A percentile compares a stretch with the other conserved stretches of the same genome.
Evolutionary conservation across 306 rosid genomes (phyloP).

Genomic region (Inga laurina): DNA sequence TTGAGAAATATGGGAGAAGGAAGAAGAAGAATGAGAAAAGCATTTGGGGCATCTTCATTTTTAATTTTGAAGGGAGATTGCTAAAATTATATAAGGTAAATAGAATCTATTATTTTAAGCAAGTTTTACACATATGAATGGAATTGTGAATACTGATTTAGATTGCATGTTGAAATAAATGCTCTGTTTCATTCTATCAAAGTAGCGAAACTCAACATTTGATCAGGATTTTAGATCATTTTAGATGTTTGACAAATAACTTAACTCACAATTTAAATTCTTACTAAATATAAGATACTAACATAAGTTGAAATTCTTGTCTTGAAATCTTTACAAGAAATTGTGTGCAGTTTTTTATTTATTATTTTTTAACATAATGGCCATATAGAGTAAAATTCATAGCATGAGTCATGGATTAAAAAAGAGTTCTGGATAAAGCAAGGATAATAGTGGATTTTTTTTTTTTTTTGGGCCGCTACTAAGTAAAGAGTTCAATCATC

Average conservation of each 20-base stretch:
- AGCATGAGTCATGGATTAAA: neutral
- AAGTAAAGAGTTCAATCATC: neutral
- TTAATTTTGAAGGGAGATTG: neutral
- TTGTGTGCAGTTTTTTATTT: too few species aligned
- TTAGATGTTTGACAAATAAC: too few species aligned
- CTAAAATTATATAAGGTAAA: neutral
- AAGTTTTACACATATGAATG: neutral
- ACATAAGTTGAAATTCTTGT: too few species aligned
- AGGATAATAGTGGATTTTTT: too few species aligned
- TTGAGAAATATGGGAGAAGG: slow-evolving; percentile 14
- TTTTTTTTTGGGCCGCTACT: neutral
- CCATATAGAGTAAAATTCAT: neutral
- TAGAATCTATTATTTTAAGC: neutral
- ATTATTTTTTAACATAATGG: too few species aligned
- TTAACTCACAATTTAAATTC: too few species aligned
- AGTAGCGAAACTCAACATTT: neutral
- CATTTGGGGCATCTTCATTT: neutral
- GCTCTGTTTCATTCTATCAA: neutral
- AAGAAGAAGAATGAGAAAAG: neutral
- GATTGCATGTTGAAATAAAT: neutral
- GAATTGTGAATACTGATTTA: neutral
- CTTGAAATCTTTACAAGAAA: too few species aligned
- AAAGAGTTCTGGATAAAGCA: neutral
- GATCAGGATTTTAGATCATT: neutral
- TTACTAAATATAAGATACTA: too few species aligned